Conservation (phyloP, 495 filamentous ascomycete genomes). For the Bacidia gigantensis region DNA sequence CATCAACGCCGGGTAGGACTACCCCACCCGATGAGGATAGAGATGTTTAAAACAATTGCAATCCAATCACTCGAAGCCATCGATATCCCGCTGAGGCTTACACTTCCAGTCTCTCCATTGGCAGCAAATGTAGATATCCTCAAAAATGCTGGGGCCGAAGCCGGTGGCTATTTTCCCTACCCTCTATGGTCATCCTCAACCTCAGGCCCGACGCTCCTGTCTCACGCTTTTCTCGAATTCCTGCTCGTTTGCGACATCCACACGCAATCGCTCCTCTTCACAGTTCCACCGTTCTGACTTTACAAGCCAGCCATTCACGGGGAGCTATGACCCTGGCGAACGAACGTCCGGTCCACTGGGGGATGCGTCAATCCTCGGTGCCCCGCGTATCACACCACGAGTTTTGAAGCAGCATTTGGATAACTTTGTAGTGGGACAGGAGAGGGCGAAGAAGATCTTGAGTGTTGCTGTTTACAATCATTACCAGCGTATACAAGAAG, state of each 20-base stretch:
- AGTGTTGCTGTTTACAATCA: slow-evolving; percentile 95
- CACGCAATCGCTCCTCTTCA: slow-evolving; percentile 23
- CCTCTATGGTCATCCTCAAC: slow-evolving; percentile 6
- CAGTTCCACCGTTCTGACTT: slow-evolving; percentile 52
- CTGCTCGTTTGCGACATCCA: slow-evolving; percentile 24
- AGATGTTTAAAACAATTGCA: too few relatives aligned
- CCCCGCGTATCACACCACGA: slow-evolving; percentile 62
- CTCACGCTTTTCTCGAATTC: slow-evolving; percentile 23
- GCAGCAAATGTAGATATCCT: too few relatives aligned
- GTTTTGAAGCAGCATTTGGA: slow-evolving; percentile 83
- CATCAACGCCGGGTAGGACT: too few relatives aligned
- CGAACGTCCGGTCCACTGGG: slow-evolving; percentile 45
- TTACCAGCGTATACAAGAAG: slow-evolving; percentile 74
- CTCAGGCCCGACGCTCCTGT: slow-evolving; percentile 27
- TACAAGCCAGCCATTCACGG: slow-evolving; percentile 51
- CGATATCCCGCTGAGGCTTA: too few relatives aligned
- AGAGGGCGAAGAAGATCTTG: slow-evolving; percentile 88
- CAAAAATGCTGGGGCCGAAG: background rate
- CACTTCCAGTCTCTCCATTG: too few relatives aligned
- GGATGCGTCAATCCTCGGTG: slow-evolving; percentile 46
- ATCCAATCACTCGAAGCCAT: too few relatives aligned
- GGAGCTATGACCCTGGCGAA: slow-evolving; percentile 58
- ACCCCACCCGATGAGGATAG: too few relatives aligned
- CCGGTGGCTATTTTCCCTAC: slow-evolving; percentile 9
- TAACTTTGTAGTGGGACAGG: slow-evolving; percentile 91